A percentile compares a stretch with the other conserved stretches of the same genome.
phyloP scores from a whole-genome alignment of 2,329 filamentous ascomycete genomes.

The Tolypocladium paradoxum region DNA sequence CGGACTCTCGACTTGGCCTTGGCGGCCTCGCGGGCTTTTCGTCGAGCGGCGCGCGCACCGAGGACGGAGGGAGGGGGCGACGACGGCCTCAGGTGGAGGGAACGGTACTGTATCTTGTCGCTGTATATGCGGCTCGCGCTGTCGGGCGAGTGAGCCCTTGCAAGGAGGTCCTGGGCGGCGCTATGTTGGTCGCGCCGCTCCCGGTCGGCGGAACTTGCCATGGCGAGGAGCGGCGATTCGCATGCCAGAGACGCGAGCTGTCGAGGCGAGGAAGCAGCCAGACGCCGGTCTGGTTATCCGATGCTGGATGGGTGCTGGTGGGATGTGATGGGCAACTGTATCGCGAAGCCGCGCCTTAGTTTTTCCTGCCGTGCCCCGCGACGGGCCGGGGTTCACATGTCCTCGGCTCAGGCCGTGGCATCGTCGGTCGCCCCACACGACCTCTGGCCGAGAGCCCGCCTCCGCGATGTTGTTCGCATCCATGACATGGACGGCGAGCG shows the following conservation, averaged over 20 bases:
- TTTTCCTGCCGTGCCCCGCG: background rate
- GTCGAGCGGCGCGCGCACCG: slow-evolving; percentile 46
- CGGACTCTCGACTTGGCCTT: slow-evolving; percentile 38
- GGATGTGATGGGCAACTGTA: too few relatives aligned
- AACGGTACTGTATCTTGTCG: slow-evolving; percentile 74
- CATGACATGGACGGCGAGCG: background rate
- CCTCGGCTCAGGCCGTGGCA: background rate
- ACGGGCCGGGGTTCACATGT: background rate
- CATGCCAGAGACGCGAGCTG: background rate
- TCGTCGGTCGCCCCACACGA: background rate
- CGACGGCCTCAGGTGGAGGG: slow-evolving; percentile 66
- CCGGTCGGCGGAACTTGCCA: slow-evolving; percentile 18
- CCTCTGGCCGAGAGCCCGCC: background rate
- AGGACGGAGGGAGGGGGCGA: slow-evolving; percentile 48
- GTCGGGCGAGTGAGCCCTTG: slow-evolving; percentile 67
- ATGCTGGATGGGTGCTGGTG: too few relatives aligned
- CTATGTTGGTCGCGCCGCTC: slow-evolving; percentile 13
- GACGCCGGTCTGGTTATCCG: too few relatives aligned
- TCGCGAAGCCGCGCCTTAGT: background rate
- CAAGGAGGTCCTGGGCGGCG: slow-evolving; percentile 55
- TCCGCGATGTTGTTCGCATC: background rate
- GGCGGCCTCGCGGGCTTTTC: slow-evolving; percentile 34
- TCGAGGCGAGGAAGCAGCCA: background rate
- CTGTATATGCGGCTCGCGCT: slow-evolving; percentile 61
- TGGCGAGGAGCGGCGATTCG: slow-evolving; percentile 7